Evolutionary conservation across 169 alveolate species (phyloP).

Genomic region (Perkinsus chesapeaki): DNA sequence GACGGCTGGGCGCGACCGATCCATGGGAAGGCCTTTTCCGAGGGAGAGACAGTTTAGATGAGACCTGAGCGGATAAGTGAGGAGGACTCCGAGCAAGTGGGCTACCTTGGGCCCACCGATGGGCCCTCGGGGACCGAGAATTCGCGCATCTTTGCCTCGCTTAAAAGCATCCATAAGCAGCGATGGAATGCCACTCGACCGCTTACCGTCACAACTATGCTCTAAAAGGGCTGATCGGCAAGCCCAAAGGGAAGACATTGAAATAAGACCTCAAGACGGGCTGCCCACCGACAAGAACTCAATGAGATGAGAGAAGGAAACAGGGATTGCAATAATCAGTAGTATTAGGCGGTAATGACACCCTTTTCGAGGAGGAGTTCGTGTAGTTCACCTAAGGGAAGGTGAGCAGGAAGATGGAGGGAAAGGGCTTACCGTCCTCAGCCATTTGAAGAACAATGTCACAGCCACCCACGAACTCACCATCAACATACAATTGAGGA

Average conservation of each 20-base stretch:
- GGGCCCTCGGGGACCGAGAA: not conserved
- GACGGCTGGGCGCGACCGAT: not conserved
- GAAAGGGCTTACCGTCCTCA: constrained; percentile 14
- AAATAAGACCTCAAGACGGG: not conserved
- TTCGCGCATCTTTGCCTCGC: not conserved
- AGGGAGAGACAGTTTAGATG: too few relatives aligned
- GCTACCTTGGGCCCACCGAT: not conserved
- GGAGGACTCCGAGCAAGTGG: too few relatives aligned
- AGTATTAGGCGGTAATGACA: not conserved
- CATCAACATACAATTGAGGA: constrained; percentile 24
- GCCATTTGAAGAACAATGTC: constrained; percentile 23
- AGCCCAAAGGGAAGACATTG: not conserved
- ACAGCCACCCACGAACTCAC: constrained; percentile 25
- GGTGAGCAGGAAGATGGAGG: not conserved
- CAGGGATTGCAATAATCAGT: not conserved
- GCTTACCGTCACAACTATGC: not conserved
- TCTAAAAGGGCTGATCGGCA: not conserved
- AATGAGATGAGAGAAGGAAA: not conserved
- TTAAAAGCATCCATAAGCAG: not conserved
- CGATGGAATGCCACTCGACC: not conserved
- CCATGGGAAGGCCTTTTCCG: not conserved
- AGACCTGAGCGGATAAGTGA: too few relatives aligned
- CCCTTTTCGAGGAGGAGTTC: not conserved
- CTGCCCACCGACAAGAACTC: not conserved
- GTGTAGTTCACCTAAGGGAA: not conserved